phyloP scores from a whole-genome alignment of 495 filamentous ascomycete species.

The Amorphotheca resinae region DNA sequence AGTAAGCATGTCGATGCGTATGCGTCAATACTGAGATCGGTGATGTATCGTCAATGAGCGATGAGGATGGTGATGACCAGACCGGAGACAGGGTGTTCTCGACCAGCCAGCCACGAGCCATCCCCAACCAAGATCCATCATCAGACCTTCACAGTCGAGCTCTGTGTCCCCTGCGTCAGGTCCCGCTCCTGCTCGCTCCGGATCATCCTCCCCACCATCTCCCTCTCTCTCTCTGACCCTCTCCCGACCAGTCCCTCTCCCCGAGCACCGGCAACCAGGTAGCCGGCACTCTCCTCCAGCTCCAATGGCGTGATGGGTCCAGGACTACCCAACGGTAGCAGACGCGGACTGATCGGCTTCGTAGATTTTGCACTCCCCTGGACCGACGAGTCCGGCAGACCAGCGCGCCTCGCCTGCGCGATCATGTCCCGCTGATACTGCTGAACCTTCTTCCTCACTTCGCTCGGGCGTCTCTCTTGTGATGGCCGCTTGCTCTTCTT shows the following conservation, averaged over 20 bases:
- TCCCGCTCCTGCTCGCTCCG: not conserved
- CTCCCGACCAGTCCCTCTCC: not conserved
- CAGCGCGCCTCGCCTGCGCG: conserved; percentile 35
- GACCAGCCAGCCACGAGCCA: not conserved
- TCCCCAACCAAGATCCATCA: not conserved
- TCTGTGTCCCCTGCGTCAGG: not conserved
- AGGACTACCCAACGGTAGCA: conserved; percentile 59
- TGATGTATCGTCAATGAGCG: not conserved
- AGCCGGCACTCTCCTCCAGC: conserved; percentile 37
- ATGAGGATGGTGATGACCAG: not conserved
- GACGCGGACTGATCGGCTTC: conserved; percentile 45
- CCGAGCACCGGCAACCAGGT: not conserved
- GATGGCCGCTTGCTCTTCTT: conserved; percentile 13
- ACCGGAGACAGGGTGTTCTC: not conserved
- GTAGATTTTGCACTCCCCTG: not conserved
- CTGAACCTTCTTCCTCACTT: conserved; percentile 35
- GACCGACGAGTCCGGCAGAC: conserved; percentile 22
- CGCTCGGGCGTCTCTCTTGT: conserved; percentile 26
- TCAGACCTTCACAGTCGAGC: not conserved
- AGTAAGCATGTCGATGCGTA: not conserved
- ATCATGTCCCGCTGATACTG: conserved; percentile 53
- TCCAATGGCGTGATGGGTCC: conserved; percentile 69
- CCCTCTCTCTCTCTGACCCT: not conserved
- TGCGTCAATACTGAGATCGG: not conserved
- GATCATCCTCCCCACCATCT: not conserved